Evolutionary conservation across 2,329 filamentous ascomycete species (phyloP), one percentile per base, ranked within the genome.

Genomic region (Knufia fluminis): DNA sequence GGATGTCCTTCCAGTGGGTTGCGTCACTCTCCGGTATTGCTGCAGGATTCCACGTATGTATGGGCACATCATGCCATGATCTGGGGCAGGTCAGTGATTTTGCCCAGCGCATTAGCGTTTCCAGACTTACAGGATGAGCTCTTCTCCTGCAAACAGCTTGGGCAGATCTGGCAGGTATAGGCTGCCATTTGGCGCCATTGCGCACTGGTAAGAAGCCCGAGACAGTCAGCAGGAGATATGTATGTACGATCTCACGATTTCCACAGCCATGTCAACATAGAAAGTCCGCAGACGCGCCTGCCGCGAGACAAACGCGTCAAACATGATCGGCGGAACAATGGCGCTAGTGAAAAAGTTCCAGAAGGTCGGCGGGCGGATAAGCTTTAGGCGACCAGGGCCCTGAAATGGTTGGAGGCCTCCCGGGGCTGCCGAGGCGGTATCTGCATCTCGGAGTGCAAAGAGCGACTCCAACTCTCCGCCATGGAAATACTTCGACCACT

Each of bases 241-340:
- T 23, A 28, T 28, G 14, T 48, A 14, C n/a, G 12, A 6, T 16
- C 33, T 16, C 17, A 16, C 10, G 14, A 33, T 31, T 28, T 32
- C 19, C 45, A 36, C n/a, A 10, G 10, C 17, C 10, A 19, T 46
- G 45, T 17, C 26, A 16, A 22, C 38, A 48, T 20, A 23, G 24
- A 42, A 42, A 45, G 12, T 32, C 24, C 28, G 31, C 36, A 23
- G 39, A 35, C 23, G 26, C 38, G 38, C 17, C 23, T 49, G 17
- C 24, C 24, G 36, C 33, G n/a, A 26, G 24, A 49, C 35, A 48
- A 42, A 49, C 46, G 38, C 46, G 46, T 49, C 36, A 43, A 49
- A 43, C 24, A 23, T 43, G 10, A n/a, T 32, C 24, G 24, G 41
- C 16, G 41, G 22, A 41, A 41, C n/a, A 41, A 9, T 6, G 7